Percentiles rank a stretch among this genome's conserved stretches.
These are phyloP conservation scores for Camellia lanceoleosa DNA, from an alignment of 148 eudicot genomes.

Conservation along the genomic window DNA sequence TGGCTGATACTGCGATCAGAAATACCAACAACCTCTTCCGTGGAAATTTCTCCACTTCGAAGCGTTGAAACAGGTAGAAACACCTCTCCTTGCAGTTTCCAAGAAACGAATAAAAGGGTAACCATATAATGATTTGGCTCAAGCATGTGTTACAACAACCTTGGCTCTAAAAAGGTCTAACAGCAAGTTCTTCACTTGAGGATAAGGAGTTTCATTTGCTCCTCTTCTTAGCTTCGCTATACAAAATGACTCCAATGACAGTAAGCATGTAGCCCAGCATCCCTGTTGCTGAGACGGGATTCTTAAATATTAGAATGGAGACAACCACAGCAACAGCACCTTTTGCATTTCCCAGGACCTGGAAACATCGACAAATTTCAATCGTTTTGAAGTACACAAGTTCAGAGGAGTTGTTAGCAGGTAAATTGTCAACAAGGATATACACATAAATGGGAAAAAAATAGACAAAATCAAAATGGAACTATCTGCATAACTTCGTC, in stretches of 20 bases:
- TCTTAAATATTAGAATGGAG: constrained; percentile 70
- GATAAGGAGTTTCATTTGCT: constrained; percentile 31
- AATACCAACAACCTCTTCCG: neutral
- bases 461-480: neutral
- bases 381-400: neutral
- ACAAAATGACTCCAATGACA: constrained; percentile 60
- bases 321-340: constrained; percentile 79
- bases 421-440: constrained; percentile 8
- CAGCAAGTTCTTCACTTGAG: neutral
- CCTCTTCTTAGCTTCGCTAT: constrained; percentile 75
- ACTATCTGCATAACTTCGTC: neutral
- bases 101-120: constrained; percentile 4
- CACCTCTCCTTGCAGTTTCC: neutral
- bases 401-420: neutral
- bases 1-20: constrained; percentile 6
- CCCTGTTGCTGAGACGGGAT: constrained; percentile 75
- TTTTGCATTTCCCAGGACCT: constrained; percentile 73
- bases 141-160: constrained; percentile 5
- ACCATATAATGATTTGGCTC: constrained; percentile 3
- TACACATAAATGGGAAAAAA: neutral
- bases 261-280: constrained; percentile 73
- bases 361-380: neutral
- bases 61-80: constrained; percentile 2
- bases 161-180: neutral
- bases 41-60: constrained; percentile 9